Conservation (phyloP, 2,329 filamentous ascomycete genomes). For the Scedosporium aurantiacum region DNA sequence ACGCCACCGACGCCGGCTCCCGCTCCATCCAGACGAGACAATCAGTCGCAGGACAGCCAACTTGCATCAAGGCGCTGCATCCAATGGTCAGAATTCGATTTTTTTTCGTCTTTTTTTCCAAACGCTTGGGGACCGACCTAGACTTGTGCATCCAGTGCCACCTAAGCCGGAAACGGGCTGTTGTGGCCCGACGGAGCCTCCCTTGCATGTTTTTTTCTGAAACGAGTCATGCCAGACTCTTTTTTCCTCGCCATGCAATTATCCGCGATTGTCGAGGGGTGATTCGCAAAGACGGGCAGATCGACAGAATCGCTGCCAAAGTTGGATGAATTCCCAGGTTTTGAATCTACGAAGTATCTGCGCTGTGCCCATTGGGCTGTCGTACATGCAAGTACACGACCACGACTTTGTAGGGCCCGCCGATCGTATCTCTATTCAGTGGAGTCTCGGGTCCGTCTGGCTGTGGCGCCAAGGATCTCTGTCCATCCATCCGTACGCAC, state of each 20-base stretch:
- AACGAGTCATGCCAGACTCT: background rate
- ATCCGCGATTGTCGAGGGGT: background rate
- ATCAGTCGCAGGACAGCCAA: background rate
- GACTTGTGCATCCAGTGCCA: background rate
- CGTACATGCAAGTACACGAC: too few relatives aligned
- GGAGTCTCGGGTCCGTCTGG: background rate
- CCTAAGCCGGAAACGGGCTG: slow-evolving; percentile 1
- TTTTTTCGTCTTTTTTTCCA: background rate
- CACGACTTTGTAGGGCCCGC: background rate
- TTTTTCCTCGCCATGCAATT: background rate
- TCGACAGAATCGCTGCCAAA: background rate
- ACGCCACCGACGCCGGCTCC: background rate
- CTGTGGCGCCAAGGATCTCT: background rate
- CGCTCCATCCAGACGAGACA: background rate
- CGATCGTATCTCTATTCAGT: background rate
- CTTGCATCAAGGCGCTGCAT: background rate
- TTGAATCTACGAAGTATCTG: background rate
- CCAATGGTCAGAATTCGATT: background rate
- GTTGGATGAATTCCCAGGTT: background rate
- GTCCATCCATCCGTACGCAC: background rate
- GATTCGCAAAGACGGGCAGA: background rate
- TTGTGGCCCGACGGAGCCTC: background rate
- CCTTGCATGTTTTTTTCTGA: background rate
- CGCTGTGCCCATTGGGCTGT: background rate
- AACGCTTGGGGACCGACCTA: background rate